Base-by-base conservation (phyloP, 2,329 filamentous ascomycete genomes). In the Scytalidium lignicola region DNA sequence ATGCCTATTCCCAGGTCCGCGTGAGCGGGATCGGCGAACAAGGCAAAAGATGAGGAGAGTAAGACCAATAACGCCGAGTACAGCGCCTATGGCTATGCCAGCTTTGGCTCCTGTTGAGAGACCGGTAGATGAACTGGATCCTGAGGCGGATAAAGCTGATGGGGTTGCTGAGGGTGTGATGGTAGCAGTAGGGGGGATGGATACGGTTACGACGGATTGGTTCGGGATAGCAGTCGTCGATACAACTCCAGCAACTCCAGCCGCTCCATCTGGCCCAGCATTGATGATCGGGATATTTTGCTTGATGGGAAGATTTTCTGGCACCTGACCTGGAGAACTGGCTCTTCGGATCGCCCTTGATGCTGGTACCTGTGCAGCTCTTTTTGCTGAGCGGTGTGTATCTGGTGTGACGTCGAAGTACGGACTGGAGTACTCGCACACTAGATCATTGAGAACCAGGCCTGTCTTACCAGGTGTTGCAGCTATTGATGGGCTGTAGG, bases 41-140 rank as follows among this genome's bases (percentile, higher is more conserved):
- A 75, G 59, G 55, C 73, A 71, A 67, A 69, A 79, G 19, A 64
- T 55, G 7, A 74, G 53, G 2, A 58, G 63, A 4, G 59, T 67
- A 55, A 74, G 51, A 41, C 76, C 48, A 13, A 69, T 58, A 12
- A 66, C 67, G 5, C 12, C 32, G 5, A 63, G 3, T 15, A 44
- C 40, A n/a, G n/a, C 42, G 18, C 51, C 51, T n/a, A 53, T 39
- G 17, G 52, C 58, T 22, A 63, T 62, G n/a, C 61, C 60, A 10
- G 44, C 60, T 37, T 64, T 62, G 28, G 62, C 54, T 17, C 62
- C 62, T 18, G 54, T 53, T 13, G 49, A 52, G 12, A 65, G 48
- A 17, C 53, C 53, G 23, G 23, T 28, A 26, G 22, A 21, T 8
- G 37, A 17, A 29, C 8, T 48, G 17, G n/a, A 44, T 26, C 40